Evolutionary conservation across 2,329 filamentous ascomycete species (phyloP), one percentile per base, ranked within the genome.

Genomic region (Diplodia corticola): DNA sequence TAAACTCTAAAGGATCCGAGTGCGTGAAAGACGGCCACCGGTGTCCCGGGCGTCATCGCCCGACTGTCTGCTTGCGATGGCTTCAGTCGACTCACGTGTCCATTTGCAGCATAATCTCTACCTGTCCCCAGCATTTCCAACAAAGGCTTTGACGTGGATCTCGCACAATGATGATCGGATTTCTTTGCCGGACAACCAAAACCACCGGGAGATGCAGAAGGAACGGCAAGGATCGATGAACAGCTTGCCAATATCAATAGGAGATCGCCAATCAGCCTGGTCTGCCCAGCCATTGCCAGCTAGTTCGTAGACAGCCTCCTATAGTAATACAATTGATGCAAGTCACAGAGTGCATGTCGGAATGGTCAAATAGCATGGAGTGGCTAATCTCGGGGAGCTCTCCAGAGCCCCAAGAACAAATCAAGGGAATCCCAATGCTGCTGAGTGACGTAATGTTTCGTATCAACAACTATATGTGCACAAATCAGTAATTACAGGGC

Each of bases 1-100:
- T 63, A 63, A 63, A 48, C 35, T 63, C 48, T 35, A 28, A 61
- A 49, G 44, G 57, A 33, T 37, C 26, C 37, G 20, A 15, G 13
- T 40, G 54, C 28, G 55, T 60, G 55, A 40, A 60, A 48, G 55
- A 48, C n/a, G 24, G 26, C 55, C 24, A 44, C 22, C 9, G 28
- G 9, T 44, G 17, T n/a, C 3, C 17, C 55, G 35, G 49, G n/a
- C 26, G n/a, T 33, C 28, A 4, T 17, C n/a, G 26, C 17, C 28
- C n/a, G 28, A 53, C 50, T n/a, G n/a, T 12, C 17, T 33, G n/a
- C 50, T 30, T 53, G 6, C 40, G n/a, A 44, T 20, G 40, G 40
- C 40, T 44, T 20, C 17, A 20, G 40, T 44, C 40, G 10, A 44
- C 40, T 44, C 40, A 44, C 40, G 40, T 44, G 40, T n/a, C 40